A percentile compares a stretch with the other conserved stretches of the same genome.
Conservation (phyloP, 1,139 yeast genomes). For the Nakaseomyces uthaithaninus region DNA sequence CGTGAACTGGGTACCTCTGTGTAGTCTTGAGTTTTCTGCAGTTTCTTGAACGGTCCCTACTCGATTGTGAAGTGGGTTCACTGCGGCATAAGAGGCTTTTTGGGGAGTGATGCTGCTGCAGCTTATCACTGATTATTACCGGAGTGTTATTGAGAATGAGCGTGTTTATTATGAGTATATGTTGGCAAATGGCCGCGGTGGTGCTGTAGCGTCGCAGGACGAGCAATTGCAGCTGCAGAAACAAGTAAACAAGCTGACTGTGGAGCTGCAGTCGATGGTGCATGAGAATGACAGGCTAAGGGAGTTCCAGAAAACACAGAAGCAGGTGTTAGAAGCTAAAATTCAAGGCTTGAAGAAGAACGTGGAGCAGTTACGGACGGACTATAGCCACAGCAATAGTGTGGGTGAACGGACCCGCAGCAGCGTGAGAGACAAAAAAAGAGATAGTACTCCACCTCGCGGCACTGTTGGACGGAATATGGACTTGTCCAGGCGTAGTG, state of each 20-base stretch:
- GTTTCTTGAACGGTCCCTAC: too few relatives aligned
- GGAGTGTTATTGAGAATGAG: constrained; percentile 5
- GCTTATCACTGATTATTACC: constrained; percentile 4
- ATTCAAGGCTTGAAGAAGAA: constrained; percentile 5
- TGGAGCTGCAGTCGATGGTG: constrained; percentile 4
- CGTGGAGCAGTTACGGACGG: neutral
- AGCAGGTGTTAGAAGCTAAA: constrained; percentile 3
- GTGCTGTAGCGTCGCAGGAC: neutral
- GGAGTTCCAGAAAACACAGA: constrained; percentile 7
- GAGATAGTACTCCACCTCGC: constrained; percentile 2
- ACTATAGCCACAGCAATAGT: neutral
- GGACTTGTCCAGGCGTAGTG: constrained; percentile 4
- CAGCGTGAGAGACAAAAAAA: neutral
- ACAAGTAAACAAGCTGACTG: constrained; percentile 5
- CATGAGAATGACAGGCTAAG: constrained; percentile 6
- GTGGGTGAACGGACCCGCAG: neutral
- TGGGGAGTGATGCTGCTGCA: constrained; percentile 1
- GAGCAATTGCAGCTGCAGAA: constrained; percentile 4
- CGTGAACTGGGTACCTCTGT: too few relatives aligned
- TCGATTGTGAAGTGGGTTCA: neutral
- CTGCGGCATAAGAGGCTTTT: neutral
- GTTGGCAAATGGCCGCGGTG: neutral
- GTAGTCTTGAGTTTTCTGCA: too few relatives aligned
- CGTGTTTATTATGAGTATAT: constrained; percentile 5
- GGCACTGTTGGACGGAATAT: neutral